Evolutionary conservation across 2,329 filamentous ascomycete species (phyloP).

Genomic region (Cladosporium sp.): DNA sequence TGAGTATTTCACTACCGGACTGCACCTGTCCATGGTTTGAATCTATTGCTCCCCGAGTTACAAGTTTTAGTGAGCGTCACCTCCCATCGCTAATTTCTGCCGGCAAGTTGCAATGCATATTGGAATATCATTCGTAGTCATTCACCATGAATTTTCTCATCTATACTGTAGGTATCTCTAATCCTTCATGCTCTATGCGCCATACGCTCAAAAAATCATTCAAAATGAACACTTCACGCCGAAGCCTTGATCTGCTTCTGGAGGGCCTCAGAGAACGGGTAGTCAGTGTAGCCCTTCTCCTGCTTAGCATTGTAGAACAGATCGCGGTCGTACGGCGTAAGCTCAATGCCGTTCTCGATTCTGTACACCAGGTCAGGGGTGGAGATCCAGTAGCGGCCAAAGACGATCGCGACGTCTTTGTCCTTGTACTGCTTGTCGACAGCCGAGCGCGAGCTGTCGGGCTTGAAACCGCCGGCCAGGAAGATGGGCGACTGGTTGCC

Average conservation of each 20-base stretch:
- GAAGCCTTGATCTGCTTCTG: not conserved
- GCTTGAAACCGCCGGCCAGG: constrained; percentile 40
- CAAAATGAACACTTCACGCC: not conserved
- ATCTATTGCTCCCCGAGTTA: too few species aligned
- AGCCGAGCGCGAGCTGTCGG: constrained; percentile 32
- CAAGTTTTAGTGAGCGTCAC: too few species aligned
- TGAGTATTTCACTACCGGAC: too few species aligned
- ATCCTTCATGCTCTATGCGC: too few species aligned
- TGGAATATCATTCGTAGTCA: too few species aligned
- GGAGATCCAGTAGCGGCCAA: constrained; percentile 45
- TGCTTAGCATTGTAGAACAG: constrained; percentile 39
- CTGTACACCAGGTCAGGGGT: constrained; percentile 45
- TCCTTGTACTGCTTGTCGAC: constrained; percentile 32
- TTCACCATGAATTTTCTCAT: too few species aligned
- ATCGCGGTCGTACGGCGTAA: constrained; percentile 39
- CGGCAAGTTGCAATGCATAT: too few species aligned
- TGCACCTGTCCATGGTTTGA: too few species aligned
- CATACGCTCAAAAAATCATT: too few species aligned
- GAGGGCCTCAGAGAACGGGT: constrained; percentile 29
- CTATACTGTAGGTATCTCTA: too few species aligned
- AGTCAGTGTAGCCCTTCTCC: constrained; percentile 36
- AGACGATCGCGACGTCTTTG: constrained; percentile 39
- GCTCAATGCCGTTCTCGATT: constrained; percentile 35
- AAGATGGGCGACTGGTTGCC: constrained; percentile 37
- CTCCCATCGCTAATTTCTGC: too few species aligned